Percentiles rank a stretch among this genome's conserved stretches.
Conservation (phyloP, 768 basidiomycete genomes). For the Strobilomyces confusus region DNA sequence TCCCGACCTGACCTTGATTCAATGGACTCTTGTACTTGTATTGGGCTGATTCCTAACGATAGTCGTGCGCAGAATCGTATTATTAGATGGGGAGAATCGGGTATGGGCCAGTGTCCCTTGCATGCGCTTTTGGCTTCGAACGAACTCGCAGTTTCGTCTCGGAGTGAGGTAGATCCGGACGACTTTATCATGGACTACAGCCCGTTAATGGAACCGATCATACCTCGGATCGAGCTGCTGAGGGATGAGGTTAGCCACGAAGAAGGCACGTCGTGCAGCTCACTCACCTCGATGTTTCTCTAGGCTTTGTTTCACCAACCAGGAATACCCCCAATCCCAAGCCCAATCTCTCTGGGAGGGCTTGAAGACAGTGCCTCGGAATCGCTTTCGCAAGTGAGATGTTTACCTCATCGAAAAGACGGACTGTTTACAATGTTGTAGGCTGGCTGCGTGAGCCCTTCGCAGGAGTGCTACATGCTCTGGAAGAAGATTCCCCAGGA, state of each 20-base stretch:
- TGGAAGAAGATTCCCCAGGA: slow-evolving; percentile 11
- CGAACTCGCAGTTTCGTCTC: not conserved
- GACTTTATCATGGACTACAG: not conserved
- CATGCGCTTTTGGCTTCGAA: not conserved
- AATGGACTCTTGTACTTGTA: not conserved
- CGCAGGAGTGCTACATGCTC: slow-evolving; percentile 12
- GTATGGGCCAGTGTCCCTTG: not conserved
- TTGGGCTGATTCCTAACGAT: not conserved
- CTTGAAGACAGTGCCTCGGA: not conserved
- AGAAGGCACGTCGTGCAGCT: not conserved
- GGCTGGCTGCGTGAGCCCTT: slow-evolving; percentile 1
- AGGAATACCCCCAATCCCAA: not conserved
- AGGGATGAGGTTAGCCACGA: not conserved
- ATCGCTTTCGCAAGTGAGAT: slow-evolving; percentile 4
- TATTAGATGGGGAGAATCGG: not conserved
- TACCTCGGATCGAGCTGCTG: not conserved
- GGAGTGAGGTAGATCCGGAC: not conserved
- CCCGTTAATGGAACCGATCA: not conserved
- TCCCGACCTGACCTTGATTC: not conserved
- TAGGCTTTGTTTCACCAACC: not conserved
- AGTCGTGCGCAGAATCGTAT: not conserved
- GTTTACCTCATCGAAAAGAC: not conserved
- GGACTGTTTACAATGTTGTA: not conserved
- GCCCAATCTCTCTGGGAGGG: not conserved
- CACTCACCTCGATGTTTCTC: not conserved